Base-by-base conservation (phyloP, 2,329 filamentous ascomycete species). In the Cladorrhinum sp. region DNA sequence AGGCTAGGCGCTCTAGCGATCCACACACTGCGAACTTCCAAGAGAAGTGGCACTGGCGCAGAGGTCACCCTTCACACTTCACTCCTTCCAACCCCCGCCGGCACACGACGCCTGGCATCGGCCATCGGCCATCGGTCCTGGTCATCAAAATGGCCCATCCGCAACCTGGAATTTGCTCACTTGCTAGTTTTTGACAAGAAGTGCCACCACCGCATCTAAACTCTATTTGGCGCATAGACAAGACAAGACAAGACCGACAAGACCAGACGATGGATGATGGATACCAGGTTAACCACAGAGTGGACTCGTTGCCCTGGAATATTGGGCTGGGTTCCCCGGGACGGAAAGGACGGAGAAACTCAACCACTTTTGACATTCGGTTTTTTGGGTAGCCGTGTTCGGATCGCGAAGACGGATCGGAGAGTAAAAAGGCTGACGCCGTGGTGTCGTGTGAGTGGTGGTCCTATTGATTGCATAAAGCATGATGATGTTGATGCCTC, bases 1-100 rank as follows among this genome's bases (percentile, higher is more conserved):
- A 48, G 52, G 32, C 60, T 62, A n/a, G 63, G 58, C 53, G 41
- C 53, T 56, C 32, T 36, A 50, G 53, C 55, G 50, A 25, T 51
- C 61, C 60, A 59, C 63, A 53, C 20, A 45, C 32, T 41, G 50
- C 23, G 53, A 51, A 32, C 32, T 59, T 52, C 55, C 59, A 50
- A 50, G 49, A 50, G 25, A 50, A 24, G 49, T 50, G 49, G 49
- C 49, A 50, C 49, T 25, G 49, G n/a, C 8, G 4, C 41, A 45
- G 18, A 45, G 41, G 41, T 45, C 41, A 45, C 41, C 6, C 32
- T 36, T 36, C n/a, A 18, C 41, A 13, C 41, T 45, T 45, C 41
- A 45, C 41, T 45, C 5, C n/a, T 22, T 45, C 18, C 41, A 20
- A 22, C 41, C 41, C 32, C 27, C 9, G n/a, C n/a, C n/a, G n/a